A percentile compares a stretch with the other conserved stretches of the same genome.
These are phyloP conservation scores for Lonicera japonica DNA, from an alignment of 129 eudicot species.

Conservation along the genomic window DNA sequence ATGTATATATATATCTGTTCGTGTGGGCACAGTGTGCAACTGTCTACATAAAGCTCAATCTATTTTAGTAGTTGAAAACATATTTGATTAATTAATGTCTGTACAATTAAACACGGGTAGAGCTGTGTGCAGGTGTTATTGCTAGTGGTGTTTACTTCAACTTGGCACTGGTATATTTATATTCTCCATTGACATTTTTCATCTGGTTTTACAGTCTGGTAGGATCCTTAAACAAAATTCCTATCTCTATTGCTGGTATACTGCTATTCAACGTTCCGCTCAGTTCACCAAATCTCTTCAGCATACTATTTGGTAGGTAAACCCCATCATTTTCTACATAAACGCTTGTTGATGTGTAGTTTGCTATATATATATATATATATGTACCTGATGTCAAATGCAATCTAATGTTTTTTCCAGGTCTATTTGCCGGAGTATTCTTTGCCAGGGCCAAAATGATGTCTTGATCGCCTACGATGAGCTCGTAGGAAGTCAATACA, in stretches of 20 bases:
- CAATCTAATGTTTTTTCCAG: conserved; percentile 22
- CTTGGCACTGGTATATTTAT: neutral
- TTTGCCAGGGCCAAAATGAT: conserved; percentile 69
- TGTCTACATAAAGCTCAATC: too few species aligned
- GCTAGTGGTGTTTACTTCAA: neutral
- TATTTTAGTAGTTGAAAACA: too few species aligned
- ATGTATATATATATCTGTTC: too few species aligned
- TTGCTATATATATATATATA: neutral
- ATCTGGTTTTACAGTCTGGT: conserved; percentile 44
- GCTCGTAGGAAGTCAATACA: neutral
- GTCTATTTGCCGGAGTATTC: conserved; percentile 75
- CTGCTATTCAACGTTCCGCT: conserved; percentile 71
- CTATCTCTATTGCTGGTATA: conserved; percentile 71
- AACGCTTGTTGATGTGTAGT: neutral
- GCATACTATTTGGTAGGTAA: conserved; percentile 70
- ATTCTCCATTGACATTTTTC: neutral
- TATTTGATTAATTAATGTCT: too few species aligned
- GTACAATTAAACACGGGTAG: too few species aligned
- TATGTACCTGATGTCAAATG: neutral
- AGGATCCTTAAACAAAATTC: conserved; percentile 80
- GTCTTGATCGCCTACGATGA: conserved; percentile 27
- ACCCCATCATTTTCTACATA: neutral
- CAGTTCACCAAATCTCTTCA: conserved; percentile 54
- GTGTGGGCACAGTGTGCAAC: too few species aligned
- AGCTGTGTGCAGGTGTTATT: too few species aligned